Percentiles rank a stretch among this genome's conserved stretches.
Conservation (phyloP, 2,329 filamentous ascomycete species). For the Fusarium sp. region DNA sequence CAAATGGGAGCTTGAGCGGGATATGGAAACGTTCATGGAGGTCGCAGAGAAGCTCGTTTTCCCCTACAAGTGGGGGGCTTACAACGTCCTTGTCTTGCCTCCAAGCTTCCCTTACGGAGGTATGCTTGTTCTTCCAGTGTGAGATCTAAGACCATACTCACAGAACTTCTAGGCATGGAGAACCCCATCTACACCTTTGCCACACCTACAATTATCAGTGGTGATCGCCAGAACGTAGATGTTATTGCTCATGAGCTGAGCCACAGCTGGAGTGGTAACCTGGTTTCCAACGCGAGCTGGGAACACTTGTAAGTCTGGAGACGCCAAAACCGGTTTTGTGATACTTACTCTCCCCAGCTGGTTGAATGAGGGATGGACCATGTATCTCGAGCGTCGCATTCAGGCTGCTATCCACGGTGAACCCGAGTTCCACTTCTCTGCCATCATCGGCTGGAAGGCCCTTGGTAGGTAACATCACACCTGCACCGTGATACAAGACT, state of each 20-base stretch:
- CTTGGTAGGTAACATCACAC: constrained; percentile 63
- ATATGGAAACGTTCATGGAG: constrained; percentile 93
- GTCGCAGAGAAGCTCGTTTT: constrained; percentile 85
- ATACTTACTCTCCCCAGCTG: constrained; percentile 58
- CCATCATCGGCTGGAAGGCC: constrained; percentile 95
- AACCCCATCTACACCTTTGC: constrained; percentile 96
- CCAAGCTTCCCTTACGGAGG: constrained; percentile 91
- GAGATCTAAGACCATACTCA: constrained; percentile 1
- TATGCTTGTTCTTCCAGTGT: constrained; percentile 50
- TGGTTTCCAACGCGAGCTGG: constrained; percentile 83
- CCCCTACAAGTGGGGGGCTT: constrained; percentile 93
- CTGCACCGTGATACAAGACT: background rate
- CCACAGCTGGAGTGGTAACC: constrained; percentile 89
- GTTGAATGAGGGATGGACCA: constrained; percentile 89
- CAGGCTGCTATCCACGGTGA: constrained; percentile 83
- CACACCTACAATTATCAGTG: constrained; percentile 93
- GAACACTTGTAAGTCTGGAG: constrained; percentile 74
- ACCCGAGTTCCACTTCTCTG: constrained; percentile 89
- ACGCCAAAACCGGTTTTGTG: no score
- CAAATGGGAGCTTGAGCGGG: constrained; percentile 90
- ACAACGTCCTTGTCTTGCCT: constrained; percentile 92
- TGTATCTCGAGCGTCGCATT: constrained; percentile 91
- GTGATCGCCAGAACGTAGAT: constrained; percentile 91
- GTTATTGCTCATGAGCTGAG: constrained; percentile 90
- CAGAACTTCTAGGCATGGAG: constrained; percentile 74